These are phyloP conservation scores for Trapa incisa DNA, from an alignment of 345 rosid genomes.

Conservation along the genomic window DNA sequence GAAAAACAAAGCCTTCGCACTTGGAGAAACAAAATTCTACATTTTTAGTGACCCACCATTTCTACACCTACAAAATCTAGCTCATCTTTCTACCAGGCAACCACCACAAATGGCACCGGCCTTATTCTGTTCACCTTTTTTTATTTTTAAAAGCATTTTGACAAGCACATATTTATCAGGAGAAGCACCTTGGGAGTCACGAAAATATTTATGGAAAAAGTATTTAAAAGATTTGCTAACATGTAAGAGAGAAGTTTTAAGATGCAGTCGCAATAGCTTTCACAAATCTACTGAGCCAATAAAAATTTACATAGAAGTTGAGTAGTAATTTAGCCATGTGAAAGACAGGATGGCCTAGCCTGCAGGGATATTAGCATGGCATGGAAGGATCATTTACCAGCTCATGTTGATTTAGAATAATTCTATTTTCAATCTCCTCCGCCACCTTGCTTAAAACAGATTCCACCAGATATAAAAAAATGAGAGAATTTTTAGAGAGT, in stretches of 20 bases:
- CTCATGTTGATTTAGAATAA: conserved; percentile 41
- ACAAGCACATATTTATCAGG: too few relatives aligned
- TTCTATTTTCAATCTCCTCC: conserved; percentile 76
- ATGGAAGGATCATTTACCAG: conserved; percentile 33
- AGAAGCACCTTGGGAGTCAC: too few relatives aligned
- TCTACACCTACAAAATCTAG: too few relatives aligned
- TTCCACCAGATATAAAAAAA: conserved; percentile 58
- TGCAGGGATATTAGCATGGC: not conserved
- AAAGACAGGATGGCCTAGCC: not conserved
- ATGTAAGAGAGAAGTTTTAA: not conserved
- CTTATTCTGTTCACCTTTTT: too few relatives aligned
- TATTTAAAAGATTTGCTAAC: too few relatives aligned
- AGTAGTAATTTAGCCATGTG: not conserved
- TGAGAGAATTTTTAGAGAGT: conserved; percentile 4
- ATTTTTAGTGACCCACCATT: too few relatives aligned
- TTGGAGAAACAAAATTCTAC: too few relatives aligned
- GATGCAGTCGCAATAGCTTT: not conserved
- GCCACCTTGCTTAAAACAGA: conserved; percentile 72
- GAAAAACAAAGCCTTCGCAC: too few relatives aligned
- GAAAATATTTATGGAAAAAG: too few relatives aligned
- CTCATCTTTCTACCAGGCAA: too few relatives aligned
- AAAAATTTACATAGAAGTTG: not conserved
- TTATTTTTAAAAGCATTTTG: too few relatives aligned
- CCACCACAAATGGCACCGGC: too few relatives aligned
- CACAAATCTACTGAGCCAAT: not conserved